phyloP scores from a whole-genome alignment of 2,329 filamentous ascomycete genomes.

The Exophiala spinifera region DNA sequence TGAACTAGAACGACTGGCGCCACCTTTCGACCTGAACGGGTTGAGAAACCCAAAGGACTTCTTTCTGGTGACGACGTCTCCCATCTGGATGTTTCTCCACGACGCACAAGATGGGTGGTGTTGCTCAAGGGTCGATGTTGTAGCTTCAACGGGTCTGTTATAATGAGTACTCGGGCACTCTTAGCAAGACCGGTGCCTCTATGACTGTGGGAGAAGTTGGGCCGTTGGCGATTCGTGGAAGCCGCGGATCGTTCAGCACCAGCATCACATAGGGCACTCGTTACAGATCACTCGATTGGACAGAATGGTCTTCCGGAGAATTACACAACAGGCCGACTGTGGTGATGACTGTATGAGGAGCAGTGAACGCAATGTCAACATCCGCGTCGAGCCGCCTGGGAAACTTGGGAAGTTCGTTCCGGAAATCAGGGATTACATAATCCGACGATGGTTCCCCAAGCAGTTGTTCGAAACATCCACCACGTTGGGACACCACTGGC shows the following conservation, averaged over 20 bases:
- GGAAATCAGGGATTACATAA: conserved; percentile 1
- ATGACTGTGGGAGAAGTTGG: no score
- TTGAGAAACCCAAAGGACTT: conserved; percentile 22
- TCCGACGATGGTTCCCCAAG: neutral
- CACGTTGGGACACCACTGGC: no score
- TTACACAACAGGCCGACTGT: neutral
- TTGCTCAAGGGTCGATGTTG: neutral
- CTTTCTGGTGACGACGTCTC: conserved; percentile 13
- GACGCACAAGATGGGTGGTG: neutral
- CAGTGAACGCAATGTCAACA: neutral
- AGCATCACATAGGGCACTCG: neutral
- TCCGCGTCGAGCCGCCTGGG: conserved; percentile 6
- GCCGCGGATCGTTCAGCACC: neutral
- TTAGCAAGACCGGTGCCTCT: no score
- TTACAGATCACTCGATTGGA: neutral
- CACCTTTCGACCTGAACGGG: conserved; percentile 16
- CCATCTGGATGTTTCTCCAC: conserved; percentile 10
- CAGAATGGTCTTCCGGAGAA: neutral
- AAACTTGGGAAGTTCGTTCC: no score
- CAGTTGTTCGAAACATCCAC: no score
- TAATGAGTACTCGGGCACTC: no score
- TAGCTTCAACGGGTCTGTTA: no score
- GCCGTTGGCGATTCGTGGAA: neutral
- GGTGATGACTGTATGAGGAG: neutral
- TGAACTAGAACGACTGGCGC: conserved; percentile 12